A percentile compares a stretch with the other conserved stretches of the same genome.
phyloP scores from a whole-genome alignment of 805 yeast species.

The Lipomyces starkeyi region DNA sequence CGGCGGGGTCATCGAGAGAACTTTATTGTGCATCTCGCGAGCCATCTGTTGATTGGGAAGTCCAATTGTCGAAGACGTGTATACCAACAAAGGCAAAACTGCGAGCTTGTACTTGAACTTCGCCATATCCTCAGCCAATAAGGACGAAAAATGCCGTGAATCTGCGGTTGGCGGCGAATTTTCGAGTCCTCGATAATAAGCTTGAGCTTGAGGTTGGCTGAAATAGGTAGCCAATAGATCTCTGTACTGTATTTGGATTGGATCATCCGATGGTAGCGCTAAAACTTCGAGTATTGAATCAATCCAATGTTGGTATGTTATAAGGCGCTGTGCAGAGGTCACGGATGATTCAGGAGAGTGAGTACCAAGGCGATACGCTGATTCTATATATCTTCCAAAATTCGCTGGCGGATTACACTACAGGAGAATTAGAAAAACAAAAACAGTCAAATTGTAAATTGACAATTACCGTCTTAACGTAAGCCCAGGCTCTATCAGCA shows the following conservation, averaged over 20 bases:
- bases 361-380: not conserved
- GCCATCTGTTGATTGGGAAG: not conserved
- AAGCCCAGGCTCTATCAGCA: not conserved
- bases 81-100: not conserved
- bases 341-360: not conserved
- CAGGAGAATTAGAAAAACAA: not conserved
- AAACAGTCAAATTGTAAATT: not conserved
- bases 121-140: not conserved
- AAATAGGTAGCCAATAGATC: not conserved
- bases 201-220: not conserved
- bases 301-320: not conserved
- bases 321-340: not conserved
- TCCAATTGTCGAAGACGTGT: not conserved
- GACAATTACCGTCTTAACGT: not conserved
- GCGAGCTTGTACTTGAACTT: conserved; percentile 3
- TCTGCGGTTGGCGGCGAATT: not conserved
- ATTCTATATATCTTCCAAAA: not conserved
- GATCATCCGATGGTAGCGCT: not conserved
- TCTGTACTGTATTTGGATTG: not conserved
- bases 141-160: not conserved
- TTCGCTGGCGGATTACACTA: conserved; percentile 3
- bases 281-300: conserved; percentile 1
- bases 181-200: not conserved
- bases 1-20: not conserved
- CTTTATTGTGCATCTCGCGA: not conserved